Evolutionary conservation across 345 rosid genomes (phyloP), one percentile per base, ranked within the genome.

Genomic region (Eucalyptus regnans): DNA sequence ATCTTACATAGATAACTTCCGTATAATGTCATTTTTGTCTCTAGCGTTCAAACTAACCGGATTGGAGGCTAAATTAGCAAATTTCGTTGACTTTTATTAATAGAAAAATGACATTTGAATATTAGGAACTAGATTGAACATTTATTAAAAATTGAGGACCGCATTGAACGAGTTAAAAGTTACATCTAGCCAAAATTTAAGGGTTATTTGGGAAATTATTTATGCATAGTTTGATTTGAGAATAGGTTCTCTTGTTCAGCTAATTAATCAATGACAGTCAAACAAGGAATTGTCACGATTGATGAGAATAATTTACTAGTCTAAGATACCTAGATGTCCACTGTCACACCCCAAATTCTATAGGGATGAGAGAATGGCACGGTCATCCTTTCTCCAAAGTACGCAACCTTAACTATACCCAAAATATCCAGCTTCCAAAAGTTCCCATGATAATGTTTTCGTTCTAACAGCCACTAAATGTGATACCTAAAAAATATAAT

Each of bases 341-440:
- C 52, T 14, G 0, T 51, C 20, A 17, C 54, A 51, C 54, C 54
- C 22, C 22, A 17, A 51, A 7, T 51, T 0, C 54, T 17, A 17
- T 17, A 17, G 2, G 22, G 8, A 51, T 51, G 54, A 7, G 54
- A 22, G 8, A 51, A 22, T 51, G 8, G 17, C 54, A 51, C 2
- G 2, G 0, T 3, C 8, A 0, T 51, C 54, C 2, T 17, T 17
- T 51, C 22, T 51, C 22, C 8, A 51, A 51, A 17, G 8, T 17
- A 16, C 8, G 0, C 1, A 51, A 0, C 20, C 4, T 51, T 1
- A 51, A 51, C 0, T 51, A 51, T 17, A 51, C 0, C 54, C 22
- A 51, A 51, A 17, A 6, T 6, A 17, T 6, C 8, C 1, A 0
- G 4, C 54, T 51, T 0, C 22, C 54, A 17, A 51, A 17, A 17